A percentile compares a stretch with the other conserved stretches of the same genome.
Evolutionary conservation across 257 asterid genomes (phyloP).

Genomic region (Rhazya stricta): DNA sequence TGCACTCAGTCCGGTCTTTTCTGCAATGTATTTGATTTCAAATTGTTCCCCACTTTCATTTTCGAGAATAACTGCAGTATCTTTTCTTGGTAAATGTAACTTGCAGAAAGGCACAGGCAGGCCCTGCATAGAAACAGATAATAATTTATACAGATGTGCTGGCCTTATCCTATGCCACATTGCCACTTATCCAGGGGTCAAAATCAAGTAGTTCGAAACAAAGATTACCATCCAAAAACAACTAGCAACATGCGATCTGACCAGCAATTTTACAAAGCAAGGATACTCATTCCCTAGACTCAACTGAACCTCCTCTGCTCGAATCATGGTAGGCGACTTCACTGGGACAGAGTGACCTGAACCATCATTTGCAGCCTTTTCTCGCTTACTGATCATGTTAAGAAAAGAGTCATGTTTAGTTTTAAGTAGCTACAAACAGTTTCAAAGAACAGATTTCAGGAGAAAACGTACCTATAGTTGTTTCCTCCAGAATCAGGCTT

Average conservation of each 20-base stretch:
- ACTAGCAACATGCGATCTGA: conserved; percentile 87
- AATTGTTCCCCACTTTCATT: conserved; percentile 63
- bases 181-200: not conserved
- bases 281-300: conserved; percentile 67
- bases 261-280: conserved; percentile 50
- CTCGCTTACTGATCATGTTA: conserved; percentile 36
- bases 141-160: conserved; percentile 3
- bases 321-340: conserved; percentile 66
- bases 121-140: conserved; percentile 43
- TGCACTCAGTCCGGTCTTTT: conserved; percentile 86
- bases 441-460: not conserved
- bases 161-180: conserved; percentile 13
- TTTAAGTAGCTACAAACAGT: conserved; percentile 9
- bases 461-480: conserved; percentile 28
- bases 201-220: conserved; percentile 11
- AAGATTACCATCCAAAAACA: conserved; percentile 94
- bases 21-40: conserved; percentile 62
- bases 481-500: conserved; percentile 33
- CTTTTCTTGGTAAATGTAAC: conserved; percentile 56
- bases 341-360: conserved; percentile 35
- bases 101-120: conserved; percentile 88
- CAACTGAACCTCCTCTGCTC: conserved; percentile 78
- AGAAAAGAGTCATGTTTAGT: conserved; percentile 2
- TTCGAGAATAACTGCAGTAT: conserved; percentile 49
- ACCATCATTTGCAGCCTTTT: conserved; percentile 34